A percentile compares a stretch with the other conserved stretches of the same genome.
These are phyloP conservation scores for Penicillium goetzii DNA, from an alignment of 495 filamentous ascomycete species.

Conservation along the genomic window DNA sequence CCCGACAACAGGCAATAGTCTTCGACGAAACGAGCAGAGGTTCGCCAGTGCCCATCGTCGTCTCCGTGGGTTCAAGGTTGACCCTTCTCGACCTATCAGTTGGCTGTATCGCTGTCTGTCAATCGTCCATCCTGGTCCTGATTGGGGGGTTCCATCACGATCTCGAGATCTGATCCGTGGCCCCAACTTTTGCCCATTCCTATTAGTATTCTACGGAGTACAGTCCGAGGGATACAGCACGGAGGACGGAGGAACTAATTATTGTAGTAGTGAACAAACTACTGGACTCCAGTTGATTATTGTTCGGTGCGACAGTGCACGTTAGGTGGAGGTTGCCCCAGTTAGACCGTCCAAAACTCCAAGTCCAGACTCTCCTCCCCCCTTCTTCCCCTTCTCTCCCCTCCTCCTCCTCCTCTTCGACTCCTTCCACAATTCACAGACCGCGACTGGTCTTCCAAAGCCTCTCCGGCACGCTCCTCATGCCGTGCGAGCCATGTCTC, in stretches of 20 bases:
- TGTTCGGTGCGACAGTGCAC: slow-evolving; percentile 1
- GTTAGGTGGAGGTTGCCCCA: neutral
- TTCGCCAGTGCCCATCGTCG: slow-evolving; percentile 7
- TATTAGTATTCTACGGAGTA: neutral
- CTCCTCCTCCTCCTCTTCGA: slow-evolving; percentile 22
- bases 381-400: slow-evolving; percentile 18
- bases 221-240: neutral
- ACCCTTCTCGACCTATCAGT: slow-evolving; percentile 9
- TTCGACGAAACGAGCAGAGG: neutral
- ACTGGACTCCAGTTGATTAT: neutral
- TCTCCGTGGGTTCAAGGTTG: neutral
- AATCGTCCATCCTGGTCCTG: slow-evolving; percentile 8
- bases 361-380: slow-evolving; percentile 21
- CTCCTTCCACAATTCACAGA: slow-evolving; percentile 2
- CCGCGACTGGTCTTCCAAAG: slow-evolving; percentile 3
- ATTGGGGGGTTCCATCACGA: slow-evolving; percentile 24
- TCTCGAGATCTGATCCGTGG: slow-evolving; percentile 31
- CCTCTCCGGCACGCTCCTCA: slow-evolving; percentile 30
- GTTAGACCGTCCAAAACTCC: slow-evolving; percentile 1
- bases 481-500: slow-evolving; percentile 74
- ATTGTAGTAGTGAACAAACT: neutral
- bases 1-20: neutral
- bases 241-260: neutral
- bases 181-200: slow-evolving; percentile 8
- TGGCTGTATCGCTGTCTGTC: slow-evolving; percentile 4